phyloP scores from a whole-genome alignment of 306 rosid genomes.

The Glycyrrhiza uralensis region DNA sequence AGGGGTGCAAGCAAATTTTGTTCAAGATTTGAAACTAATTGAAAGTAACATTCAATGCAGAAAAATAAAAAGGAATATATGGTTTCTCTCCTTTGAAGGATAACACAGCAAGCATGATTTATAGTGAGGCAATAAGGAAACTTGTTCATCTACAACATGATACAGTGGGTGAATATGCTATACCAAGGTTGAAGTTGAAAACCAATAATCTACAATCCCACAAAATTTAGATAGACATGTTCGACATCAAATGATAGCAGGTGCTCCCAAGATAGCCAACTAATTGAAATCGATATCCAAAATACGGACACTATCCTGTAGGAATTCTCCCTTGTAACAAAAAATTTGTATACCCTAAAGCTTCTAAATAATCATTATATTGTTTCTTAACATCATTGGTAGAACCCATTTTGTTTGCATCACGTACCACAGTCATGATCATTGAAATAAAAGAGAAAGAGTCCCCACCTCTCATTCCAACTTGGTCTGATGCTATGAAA shows the following conservation, averaged over 20 bases:
- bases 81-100: conserved; percentile 1
- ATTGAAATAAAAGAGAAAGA: conserved; percentile 13
- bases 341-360: not conserved
- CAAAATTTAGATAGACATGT: not conserved
- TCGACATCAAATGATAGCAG: not conserved
- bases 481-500: conserved; percentile 60
- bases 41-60: conserved; percentile 5
- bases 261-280: not conserved
- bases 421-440: not conserved
- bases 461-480: conserved; percentile 71
- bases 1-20: conserved; percentile 1
- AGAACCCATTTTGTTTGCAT: conserved; percentile 9
- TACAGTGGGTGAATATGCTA: not conserved
- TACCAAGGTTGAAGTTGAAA: conserved; percentile 5
- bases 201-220: not conserved
- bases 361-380: not conserved
- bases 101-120: conserved; percentile 5
- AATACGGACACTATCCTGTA: not conserved
- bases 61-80: not conserved
- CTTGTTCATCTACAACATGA: not conserved
- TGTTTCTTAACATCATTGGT: not conserved
- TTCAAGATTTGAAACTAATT: conserved; percentile 7
- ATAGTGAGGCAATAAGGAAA: not conserved
- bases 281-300: conserved; percentile 21
- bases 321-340: conserved; percentile 1